phyloP scores from a whole-genome alignment of 257 asterid genomes.

The Solanum dulcamara region DNA sequence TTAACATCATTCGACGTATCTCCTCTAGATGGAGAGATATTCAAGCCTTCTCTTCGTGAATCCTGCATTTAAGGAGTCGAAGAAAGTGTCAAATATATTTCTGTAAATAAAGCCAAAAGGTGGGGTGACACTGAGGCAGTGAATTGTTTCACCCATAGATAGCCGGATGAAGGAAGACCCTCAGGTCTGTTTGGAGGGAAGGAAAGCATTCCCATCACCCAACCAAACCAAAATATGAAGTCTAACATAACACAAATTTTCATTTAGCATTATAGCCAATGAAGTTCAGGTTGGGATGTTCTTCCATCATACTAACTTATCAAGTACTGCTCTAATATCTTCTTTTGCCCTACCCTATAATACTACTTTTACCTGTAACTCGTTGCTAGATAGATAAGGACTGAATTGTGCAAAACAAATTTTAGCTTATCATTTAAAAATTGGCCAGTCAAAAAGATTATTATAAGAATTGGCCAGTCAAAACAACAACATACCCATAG shows the following conservation, averaged over 20 bases:
- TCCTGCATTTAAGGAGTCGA: conserved; percentile 7
- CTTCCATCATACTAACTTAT: neutral
- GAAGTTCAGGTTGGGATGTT: neutral
- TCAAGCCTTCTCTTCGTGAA: conserved; percentile 1
- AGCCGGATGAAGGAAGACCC: neutral
- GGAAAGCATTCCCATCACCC: neutral
- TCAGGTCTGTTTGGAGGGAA: neutral
- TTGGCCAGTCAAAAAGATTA: neutral
- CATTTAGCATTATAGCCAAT: neutral
- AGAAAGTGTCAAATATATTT: neutral
- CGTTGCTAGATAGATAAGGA: neutral
- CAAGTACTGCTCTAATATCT: neutral
- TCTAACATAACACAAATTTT: neutral
- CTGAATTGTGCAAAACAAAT: neutral
- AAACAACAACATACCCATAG: neutral
- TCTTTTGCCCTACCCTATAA: neutral
- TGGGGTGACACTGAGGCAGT: neutral
- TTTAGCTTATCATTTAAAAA: neutral
- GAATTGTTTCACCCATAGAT: neutral
- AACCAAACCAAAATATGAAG: neutral
- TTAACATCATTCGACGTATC: neutral
- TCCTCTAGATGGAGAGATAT: neutral
- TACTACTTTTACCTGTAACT: neutral
- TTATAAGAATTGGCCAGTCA: neutral
- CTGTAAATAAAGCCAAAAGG: neutral